phyloP scores from a whole-genome alignment of 768 basidiomycete species.

The Podaxis mareebaensis region DNA sequence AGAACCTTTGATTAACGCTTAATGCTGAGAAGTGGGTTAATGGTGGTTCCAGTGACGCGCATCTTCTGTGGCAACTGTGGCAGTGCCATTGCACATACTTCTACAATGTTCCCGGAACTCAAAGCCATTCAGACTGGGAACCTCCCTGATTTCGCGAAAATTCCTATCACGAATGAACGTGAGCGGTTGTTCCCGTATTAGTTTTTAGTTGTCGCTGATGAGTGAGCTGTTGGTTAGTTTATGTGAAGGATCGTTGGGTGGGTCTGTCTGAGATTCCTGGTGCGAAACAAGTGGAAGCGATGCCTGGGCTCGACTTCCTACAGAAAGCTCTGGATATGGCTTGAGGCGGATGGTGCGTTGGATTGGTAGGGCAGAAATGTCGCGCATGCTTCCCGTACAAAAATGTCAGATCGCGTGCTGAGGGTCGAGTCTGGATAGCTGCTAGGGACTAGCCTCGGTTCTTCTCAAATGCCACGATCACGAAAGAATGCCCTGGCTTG shows the following conservation, averaged over 20 bases:
- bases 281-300: slow-evolving; percentile 26
- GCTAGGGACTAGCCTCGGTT: too few relatives aligned
- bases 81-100: slow-evolving; percentile 36
- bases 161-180: slow-evolving; percentile 34
- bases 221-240: slow-evolving; percentile 23
- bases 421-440: too few relatives aligned
- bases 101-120: slow-evolving; percentile 32
- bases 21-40: neutral
- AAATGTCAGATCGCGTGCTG: neutral
- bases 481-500: too few relatives aligned
- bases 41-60: slow-evolving; percentile 28
- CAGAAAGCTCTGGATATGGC: neutral
- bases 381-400: too few relatives aligned
- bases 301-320: slow-evolving; percentile 2
- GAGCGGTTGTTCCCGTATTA: slow-evolving; percentile 10
- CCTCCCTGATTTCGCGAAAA: slow-evolving; percentile 29
- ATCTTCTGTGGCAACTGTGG: slow-evolving; percentile 39
- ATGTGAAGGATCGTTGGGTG: slow-evolving; percentile 35
- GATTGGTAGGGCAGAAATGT: neutral
- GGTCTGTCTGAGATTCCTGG: slow-evolving; percentile 23
- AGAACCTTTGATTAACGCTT: slow-evolving; percentile 21
- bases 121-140: slow-evolving; percentile 41
- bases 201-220: too few relatives aligned
- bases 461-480: too few relatives aligned
- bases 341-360: neutral